Percentiles rank a stretch among this genome's conserved stretches.
phyloP scores from a whole-genome alignment of 208 protist genomes.

The Naegleria gruberi region DNA sequence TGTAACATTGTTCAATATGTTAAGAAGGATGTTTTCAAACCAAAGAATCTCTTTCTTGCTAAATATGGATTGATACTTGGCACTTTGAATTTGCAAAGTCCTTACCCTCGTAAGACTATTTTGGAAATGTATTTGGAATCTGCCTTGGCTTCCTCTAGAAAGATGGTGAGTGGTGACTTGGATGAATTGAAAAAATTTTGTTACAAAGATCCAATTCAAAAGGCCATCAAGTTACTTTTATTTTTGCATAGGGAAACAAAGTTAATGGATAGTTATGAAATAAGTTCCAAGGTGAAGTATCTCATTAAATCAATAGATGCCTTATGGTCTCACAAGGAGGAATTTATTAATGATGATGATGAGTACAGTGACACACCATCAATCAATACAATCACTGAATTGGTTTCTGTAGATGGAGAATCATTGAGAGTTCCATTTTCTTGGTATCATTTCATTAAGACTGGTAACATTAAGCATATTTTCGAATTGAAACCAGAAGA shows the following conservation, averaged over 20 bases:
- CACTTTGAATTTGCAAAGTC: background rate
- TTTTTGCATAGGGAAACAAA: too few relatives aligned
- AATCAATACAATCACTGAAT: too few relatives aligned
- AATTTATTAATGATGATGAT: background rate
- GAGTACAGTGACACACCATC: background rate
- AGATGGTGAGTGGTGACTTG: background rate
- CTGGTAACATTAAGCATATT: too few relatives aligned
- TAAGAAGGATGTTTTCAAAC: background rate
- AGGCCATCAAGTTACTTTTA: background rate
- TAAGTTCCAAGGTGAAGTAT: too few relatives aligned
- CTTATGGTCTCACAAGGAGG: background rate
- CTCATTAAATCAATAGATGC: background rate
- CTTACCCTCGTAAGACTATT: background rate
- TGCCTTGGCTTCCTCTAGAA: background rate
- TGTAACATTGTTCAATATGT: background rate
- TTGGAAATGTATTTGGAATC: background rate
- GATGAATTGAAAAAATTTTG: background rate
- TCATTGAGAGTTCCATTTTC: background rate
- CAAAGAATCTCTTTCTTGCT: background rate
- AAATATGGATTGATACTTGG: background rate
- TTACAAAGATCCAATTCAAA: background rate
- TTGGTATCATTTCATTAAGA: background rate
- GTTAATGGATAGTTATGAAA: too few relatives aligned
- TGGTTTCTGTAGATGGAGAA: background rate
- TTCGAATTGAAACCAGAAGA: too few relatives aligned